Conservation (phyloP, 2,329 filamentous ascomycete genomes). For the Epichloe amarillans region DNA sequence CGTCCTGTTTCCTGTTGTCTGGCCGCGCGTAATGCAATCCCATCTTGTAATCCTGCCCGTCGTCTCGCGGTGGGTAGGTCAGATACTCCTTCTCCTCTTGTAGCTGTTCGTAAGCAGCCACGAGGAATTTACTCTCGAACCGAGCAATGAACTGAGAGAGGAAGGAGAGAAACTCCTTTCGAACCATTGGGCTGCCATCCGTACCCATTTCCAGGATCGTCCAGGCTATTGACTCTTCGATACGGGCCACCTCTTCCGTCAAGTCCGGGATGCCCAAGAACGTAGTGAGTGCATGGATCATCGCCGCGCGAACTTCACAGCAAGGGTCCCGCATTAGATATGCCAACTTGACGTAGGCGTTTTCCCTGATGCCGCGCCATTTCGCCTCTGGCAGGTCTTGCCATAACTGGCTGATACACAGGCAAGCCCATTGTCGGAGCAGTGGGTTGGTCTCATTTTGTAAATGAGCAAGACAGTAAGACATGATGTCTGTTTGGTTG, state of each 20-base stretch:
- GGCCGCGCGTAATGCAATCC: slow-evolving; percentile 47
- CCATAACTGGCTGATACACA: slow-evolving; percentile 94
- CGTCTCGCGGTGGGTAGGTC: slow-evolving; percentile 38
- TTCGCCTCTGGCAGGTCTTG: slow-evolving; percentile 83
- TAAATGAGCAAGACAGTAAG: slow-evolving; percentile 72
- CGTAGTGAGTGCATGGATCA: slow-evolving; percentile 84
- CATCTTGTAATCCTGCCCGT: slow-evolving; percentile 46
- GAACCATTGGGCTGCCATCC: slow-evolving; percentile 87
- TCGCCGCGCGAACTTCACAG: slow-evolving; percentile 84
- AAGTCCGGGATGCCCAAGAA: slow-evolving; percentile 89
- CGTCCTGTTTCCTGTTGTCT: slow-evolving; percentile 42
- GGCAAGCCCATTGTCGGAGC: slow-evolving; percentile 85
- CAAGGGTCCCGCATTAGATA: slow-evolving; percentile 72
- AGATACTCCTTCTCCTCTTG: slow-evolving; percentile 67
- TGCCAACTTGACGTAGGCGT: slow-evolving; percentile 69
- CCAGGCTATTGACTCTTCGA: slow-evolving; percentile 83
- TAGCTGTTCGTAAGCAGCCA: slow-evolving; percentile 83
- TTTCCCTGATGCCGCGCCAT: slow-evolving; percentile 89
- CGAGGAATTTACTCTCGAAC: slow-evolving; percentile 84
- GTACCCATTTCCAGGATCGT: slow-evolving; percentile 83
- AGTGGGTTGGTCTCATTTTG: slow-evolving; percentile 78
- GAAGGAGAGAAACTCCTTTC: slow-evolving; percentile 87
- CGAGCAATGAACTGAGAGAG: slow-evolving; percentile 82
- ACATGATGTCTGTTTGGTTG: slow-evolving; percentile 79
- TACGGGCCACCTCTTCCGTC: slow-evolving; percentile 78